Conservation (phyloP, 805 yeast genomes). For the Cyberlindnera euphorbiae region DNA sequence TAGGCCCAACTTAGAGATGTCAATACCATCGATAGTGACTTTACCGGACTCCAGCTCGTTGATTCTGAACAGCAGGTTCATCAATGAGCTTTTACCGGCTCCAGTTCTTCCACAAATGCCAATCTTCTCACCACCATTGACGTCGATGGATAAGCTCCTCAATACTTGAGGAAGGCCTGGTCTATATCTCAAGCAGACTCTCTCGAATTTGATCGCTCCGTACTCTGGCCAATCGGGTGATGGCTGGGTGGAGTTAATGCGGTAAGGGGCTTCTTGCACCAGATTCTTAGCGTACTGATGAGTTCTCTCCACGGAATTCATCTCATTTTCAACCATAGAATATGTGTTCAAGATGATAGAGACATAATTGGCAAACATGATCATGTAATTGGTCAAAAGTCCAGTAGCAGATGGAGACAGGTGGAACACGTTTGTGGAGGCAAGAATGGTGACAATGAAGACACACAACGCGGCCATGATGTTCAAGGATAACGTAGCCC, state of each 20-base stretch:
- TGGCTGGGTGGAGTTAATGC: slow-evolving; percentile 29
- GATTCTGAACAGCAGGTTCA: slow-evolving; percentile 56
- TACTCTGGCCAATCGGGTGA: slow-evolving; percentile 16
- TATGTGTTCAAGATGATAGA: slow-evolving; percentile 45
- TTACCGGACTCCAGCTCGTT: slow-evolving; percentile 55
- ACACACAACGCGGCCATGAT: slow-evolving; percentile 44
- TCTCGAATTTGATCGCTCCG: slow-evolving; percentile 37
- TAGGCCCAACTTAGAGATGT: slow-evolving; percentile 57
- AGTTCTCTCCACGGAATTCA: slow-evolving; percentile 74
- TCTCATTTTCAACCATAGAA: slow-evolving; percentile 66
- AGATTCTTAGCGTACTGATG: slow-evolving; percentile 57
- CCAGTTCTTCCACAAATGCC: slow-evolving; percentile 72
- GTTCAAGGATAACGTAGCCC: slow-evolving; percentile 61
- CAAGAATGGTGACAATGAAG: slow-evolving; percentile 53
- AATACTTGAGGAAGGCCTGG: slow-evolving; percentile 56
- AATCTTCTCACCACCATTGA: slow-evolving; percentile 58
- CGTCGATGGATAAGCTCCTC: slow-evolving; percentile 37
- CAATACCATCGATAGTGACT: slow-evolving; percentile 61
- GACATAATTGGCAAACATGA: slow-evolving; percentile 37
- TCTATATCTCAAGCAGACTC: slow-evolving; percentile 51
- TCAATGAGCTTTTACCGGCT: slow-evolving; percentile 60
- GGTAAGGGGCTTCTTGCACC: slow-evolving; percentile 61
- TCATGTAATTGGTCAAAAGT: slow-evolving; percentile 54
- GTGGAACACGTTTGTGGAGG: slow-evolving; percentile 35
- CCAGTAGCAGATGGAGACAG: not conserved